Base-by-base conservation (phyloP, 1,284 basidiomycete species). In the Pseudozyma tsukubaensis region DNA sequence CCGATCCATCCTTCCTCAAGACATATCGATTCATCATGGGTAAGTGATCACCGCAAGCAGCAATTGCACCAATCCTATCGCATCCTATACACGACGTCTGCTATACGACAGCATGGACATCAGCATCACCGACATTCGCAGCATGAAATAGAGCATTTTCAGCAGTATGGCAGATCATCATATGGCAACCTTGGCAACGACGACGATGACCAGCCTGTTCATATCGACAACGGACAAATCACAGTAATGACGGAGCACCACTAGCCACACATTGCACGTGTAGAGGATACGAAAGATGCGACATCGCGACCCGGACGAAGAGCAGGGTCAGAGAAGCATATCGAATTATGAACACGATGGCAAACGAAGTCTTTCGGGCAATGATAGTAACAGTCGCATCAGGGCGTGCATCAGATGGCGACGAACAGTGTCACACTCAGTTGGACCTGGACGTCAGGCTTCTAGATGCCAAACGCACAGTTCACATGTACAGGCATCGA, bases 11-110 rank as follows among this genome's bases (percentile, higher is more conserved):
- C 70, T 72, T 67, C 70, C 63, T 72, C 70, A 72, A 72, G 70
- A 72, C 70, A 72, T 72, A 72, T 72, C 70, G 64, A 72, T 67
- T 67, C 63, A 72, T 72, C 70, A 72, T 72, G 70, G 70, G 70
- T 72, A 72, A 72, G 70, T 72, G 52, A 54, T 57, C 70, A 67
- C 50, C 64, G 45, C 43, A 57, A 72, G 39, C 63, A 66, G 48
- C 43, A 51, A 50, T 40, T 29, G 24, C 42, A 36, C 43, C 56
- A 29, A 48, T 71, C 48, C 61, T 55, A 56, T 65, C 61, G 52
- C 61, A 57, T 55, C 48, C 56, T 40, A 34, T 24, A 54, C 37
- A 47, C 24, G 45, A 44, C 29, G n/a, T 16, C 40, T 39, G 51
- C 55, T 51, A 39, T 47, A 42, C 50, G 16, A 50, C 50, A 36